Percentiles rank a stretch among this genome's conserved stretches.
Evolutionary conservation across 83 land plant species (phyloP).

Genomic region (Thuja plicata): DNA sequence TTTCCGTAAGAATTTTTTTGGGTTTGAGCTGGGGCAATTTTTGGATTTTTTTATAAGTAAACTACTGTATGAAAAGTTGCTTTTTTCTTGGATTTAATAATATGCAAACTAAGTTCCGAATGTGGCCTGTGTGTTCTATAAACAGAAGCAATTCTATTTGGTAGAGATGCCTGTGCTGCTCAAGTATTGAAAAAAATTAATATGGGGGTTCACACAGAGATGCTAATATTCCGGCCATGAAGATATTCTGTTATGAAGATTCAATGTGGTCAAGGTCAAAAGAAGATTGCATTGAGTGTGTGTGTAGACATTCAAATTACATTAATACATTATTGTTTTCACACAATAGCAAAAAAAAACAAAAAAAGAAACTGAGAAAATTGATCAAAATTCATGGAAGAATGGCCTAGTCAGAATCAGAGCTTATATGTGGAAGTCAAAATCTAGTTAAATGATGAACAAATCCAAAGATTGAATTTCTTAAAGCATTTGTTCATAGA

Average conservation of each 20-base stretch:
- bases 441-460: neutral
- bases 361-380: neutral
- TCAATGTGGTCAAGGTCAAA: neutral
- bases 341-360: neutral
- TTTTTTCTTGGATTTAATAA: neutral
- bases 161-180: neutral
- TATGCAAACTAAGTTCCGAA: neutral
- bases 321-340: neutral
- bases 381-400: neutral
- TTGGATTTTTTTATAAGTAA: neutral
- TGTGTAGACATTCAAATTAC: neutral
- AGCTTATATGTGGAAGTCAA: neutral
- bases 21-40: neutral
- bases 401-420: neutral
- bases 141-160: neutral
- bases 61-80: neutral
- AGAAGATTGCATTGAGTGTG: neutral
- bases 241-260: neutral
- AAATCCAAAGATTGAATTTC: neutral
- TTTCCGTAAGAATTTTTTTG: constrained; percentile 74
- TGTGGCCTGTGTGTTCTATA: neutral
- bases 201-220: neutral
- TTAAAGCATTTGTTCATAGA: neutral
- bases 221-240: neutral
- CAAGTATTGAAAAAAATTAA: neutral